A percentile compares a stretch with the other conserved stretches of the same genome.
phyloP scores from a whole-genome alignment of 2,329 filamentous ascomycete genomes.

The Fusarium sp. region DNA sequence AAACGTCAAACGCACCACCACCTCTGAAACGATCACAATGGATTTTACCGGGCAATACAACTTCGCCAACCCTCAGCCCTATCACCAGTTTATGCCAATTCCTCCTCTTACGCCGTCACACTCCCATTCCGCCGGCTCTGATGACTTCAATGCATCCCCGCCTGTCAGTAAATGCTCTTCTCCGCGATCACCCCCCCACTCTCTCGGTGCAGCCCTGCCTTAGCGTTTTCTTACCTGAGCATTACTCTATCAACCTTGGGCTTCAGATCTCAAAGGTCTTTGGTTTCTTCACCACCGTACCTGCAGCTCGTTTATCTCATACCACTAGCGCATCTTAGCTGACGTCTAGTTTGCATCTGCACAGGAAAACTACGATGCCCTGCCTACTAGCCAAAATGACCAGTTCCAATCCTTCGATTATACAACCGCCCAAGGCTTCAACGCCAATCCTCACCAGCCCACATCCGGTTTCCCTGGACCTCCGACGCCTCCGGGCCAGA shows the following conservation, averaged over 20 bases:
- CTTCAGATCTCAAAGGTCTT: constrained; percentile 19
- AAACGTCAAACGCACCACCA: neutral
- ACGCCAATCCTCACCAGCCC: constrained; percentile 49
- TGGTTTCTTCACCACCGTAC: constrained; percentile 21
- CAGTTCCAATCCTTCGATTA: constrained; percentile 62
- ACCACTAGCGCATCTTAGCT: constrained; percentile 23
- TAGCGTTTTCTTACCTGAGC: constrained; percentile 50
- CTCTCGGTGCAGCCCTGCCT: constrained; percentile 45
- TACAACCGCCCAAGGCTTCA: constrained; percentile 50
- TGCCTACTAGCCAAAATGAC: constrained; percentile 56
- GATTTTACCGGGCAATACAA: constrained; percentile 62
- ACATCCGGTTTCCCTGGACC: constrained; percentile 57
- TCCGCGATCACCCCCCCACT: constrained; percentile 43
- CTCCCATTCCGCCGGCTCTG: constrained; percentile 64
- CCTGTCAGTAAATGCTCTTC: constrained; percentile 59
- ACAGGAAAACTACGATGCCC: constrained; percentile 63
- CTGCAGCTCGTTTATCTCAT: constrained; percentile 29
- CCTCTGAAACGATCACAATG: constrained; percentile 52
- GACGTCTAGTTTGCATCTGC: constrained; percentile 10
- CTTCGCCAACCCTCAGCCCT: constrained; percentile 61
- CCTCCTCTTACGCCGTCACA: constrained; percentile 66
- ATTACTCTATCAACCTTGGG: constrained; percentile 48
- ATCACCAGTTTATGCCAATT: constrained; percentile 65
- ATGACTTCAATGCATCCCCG: constrained; percentile 67
- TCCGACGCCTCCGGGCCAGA: constrained; percentile 63